A percentile compares a stretch with the other conserved stretches of the same genome.
Conservation (phyloP, 768 basidiomycete genomes). For the Suillus lakei region DNA sequence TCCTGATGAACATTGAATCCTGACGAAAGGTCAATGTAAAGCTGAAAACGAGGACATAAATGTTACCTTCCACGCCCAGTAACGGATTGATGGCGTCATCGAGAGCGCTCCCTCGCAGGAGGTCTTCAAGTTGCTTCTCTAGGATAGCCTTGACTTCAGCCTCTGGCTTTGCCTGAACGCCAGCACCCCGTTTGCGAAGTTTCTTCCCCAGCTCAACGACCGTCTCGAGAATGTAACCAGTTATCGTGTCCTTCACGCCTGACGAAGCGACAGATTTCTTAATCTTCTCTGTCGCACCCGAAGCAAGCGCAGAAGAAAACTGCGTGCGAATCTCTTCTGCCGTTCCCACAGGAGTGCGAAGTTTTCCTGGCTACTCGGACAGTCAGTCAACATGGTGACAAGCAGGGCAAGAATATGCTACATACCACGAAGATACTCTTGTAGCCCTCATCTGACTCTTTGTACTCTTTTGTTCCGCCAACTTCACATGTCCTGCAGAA, state of each 20-base stretch:
- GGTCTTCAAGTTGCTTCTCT: conserved; percentile 8
- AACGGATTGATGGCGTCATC: conserved; percentile 11
- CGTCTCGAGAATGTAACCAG: background rate
- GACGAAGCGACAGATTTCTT: background rate
- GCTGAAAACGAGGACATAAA: too few species aligned
- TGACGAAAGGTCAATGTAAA: background rate
- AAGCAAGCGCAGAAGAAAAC: background rate
- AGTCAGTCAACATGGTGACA: background rate
- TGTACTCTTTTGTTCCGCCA: conserved; percentile 29
- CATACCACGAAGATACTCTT: conserved; percentile 23
- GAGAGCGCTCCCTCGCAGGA: background rate
- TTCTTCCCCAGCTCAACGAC: conserved; percentile 13
- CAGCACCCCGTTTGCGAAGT: conserved; percentile 1
- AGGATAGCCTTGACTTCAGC: background rate
- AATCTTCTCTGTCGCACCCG: conserved; percentile 8
- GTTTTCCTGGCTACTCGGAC: conserved; percentile 4
- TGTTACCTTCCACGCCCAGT: conserved; percentile 1
- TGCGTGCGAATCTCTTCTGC: conserved; percentile 7
- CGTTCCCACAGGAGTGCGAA: conserved; percentile 5
- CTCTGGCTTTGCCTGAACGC: conserved; percentile 1
- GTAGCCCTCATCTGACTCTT: conserved; percentile 32
- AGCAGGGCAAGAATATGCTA: background rate
- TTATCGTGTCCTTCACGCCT: background rate
- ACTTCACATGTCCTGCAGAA: conserved; percentile 39
- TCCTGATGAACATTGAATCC: conserved; percentile 31